Evolutionary conservation across 306 rosid species (phyloP).

Genomic region (Trichosanthes cucumerina): DNA sequence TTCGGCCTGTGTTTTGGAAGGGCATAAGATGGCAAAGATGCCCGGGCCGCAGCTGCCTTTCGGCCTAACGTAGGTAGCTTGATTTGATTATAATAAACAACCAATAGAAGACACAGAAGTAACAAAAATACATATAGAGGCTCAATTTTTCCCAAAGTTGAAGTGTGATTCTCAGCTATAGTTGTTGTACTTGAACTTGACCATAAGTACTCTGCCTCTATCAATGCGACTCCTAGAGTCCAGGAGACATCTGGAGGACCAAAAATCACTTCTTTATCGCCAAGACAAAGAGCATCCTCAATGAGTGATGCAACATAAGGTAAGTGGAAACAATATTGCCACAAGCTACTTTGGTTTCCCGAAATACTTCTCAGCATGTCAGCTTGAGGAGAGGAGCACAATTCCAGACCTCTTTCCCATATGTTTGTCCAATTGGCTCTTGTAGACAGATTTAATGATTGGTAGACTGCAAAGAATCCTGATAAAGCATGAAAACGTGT

Average conservation of each 20-base stretch:
- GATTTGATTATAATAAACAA: slow-evolving; percentile 50
- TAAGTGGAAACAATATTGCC: slow-evolving; percentile 60
- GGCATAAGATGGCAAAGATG: slow-evolving; percentile 35
- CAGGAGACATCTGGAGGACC: slow-evolving; percentile 85
- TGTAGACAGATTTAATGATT: slow-evolving; percentile 49
- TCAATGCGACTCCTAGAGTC: slow-evolving; percentile 80
- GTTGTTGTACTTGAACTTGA: slow-evolving; percentile 17
- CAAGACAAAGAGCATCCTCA: slow-evolving; percentile 54
- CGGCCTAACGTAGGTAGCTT: slow-evolving; percentile 66
- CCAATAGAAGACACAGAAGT: slow-evolving; percentile 42
- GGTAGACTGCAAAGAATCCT: slow-evolving; percentile 71
- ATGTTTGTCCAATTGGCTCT: slow-evolving; percentile 47
- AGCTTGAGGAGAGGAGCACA: slow-evolving; percentile 57
- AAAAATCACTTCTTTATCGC: slow-evolving; percentile 50
- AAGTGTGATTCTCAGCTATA: slow-evolving; percentile 17
- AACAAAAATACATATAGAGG: slow-evolving; percentile 44
- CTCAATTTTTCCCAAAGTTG: slow-evolving; percentile 20
- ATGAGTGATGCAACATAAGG: slow-evolving; percentile 81
- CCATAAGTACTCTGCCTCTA: slow-evolving; percentile 41
- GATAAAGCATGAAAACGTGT: slow-evolving; percentile 62
- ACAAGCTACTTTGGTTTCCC: slow-evolving; percentile 27
- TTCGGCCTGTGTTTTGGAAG: slow-evolving; percentile 27
- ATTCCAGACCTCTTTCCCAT: slow-evolving; percentile 58
- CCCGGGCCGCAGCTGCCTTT: slow-evolving; percentile 28
- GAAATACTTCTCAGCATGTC: slow-evolving; percentile 30